A percentile compares a stretch with the other conserved stretches of the same genome.
Conservation (phyloP, 148 eudicot genomes). For the Rheum nobile region DNA sequence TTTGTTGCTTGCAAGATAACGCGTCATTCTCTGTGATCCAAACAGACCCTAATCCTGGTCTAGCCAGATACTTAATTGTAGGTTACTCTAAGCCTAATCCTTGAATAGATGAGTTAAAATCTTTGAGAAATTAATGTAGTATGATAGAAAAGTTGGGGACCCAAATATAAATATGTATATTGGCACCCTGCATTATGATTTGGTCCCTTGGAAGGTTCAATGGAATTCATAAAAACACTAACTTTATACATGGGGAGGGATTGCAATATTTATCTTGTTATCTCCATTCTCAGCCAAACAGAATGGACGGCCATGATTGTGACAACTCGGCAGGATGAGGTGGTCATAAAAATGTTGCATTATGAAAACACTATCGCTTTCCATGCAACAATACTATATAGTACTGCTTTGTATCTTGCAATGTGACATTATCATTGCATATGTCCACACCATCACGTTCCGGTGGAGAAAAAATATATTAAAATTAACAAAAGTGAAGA, state of each 20-base stretch:
- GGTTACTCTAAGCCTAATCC: no score
- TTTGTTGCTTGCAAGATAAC: no score
- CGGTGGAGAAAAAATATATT: not conserved
- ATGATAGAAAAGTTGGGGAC: not conserved
- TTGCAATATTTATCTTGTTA: conserved; percentile 11
- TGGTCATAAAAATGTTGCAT: not conserved
- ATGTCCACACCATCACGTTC: not conserved
- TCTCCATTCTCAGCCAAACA: conserved; percentile 40
- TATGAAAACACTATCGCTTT: not conserved
- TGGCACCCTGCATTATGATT: conserved; percentile 2
- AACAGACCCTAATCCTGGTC: no score
- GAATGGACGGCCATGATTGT: conserved; percentile 20
- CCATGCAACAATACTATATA: conserved; percentile 7
- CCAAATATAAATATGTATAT: not conserved
- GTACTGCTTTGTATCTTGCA: conserved; percentile 3
- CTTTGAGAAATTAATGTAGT: not conserved
- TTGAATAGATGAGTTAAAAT: not conserved
- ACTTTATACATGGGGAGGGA: not conserved
- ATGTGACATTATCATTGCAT: conserved; percentile 5
- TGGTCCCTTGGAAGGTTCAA: conserved; percentile 4
- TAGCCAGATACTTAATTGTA: no score
- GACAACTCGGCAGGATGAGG: conserved; percentile 6
- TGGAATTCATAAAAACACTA: not conserved
- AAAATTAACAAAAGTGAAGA: not conserved
- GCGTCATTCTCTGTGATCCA: no score